Percentiles rank a stretch among this genome's conserved stretches.
Evolutionary conservation across 148 eudicot species (phyloP).

Genomic region (Vaccinium vitisidaea): DNA sequence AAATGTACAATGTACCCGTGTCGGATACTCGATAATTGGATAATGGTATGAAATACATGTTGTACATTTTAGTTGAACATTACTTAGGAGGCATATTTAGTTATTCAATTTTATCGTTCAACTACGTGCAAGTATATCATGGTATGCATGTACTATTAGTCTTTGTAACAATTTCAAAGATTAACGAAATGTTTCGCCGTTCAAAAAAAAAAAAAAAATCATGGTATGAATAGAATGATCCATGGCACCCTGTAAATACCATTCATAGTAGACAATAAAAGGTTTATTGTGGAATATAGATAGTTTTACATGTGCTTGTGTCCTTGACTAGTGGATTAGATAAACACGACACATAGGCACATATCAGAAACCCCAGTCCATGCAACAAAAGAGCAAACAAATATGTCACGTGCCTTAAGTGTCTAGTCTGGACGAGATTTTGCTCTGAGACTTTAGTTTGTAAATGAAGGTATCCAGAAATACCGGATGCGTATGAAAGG

Average conservation of each 20-base stretch:
- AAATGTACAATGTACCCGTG: not conserved
- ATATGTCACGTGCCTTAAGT: not conserved
- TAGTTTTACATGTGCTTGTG: not conserved
- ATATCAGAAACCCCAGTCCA: not conserved
- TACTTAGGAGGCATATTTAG: not conserved
- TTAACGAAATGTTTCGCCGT: too few species aligned
- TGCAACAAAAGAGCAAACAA: not conserved
- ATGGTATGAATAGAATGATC: not conserved
- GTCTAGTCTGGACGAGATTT: not conserved
- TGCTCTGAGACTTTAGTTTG: not conserved
- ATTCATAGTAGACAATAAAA: not conserved
- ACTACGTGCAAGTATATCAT: too few species aligned
- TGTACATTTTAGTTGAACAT: not conserved
- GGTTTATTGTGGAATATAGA: not conserved
- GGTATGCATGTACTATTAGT: too few species aligned
- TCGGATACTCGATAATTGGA: not conserved
- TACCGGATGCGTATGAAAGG: constrained; percentile 88
- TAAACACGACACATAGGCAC: not conserved
- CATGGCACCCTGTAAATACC: not conserved
- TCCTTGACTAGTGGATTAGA: not conserved
- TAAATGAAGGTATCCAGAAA: constrained; percentile 61
- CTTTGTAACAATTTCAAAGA: too few species aligned
- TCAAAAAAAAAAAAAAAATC: not conserved
- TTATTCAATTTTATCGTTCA: not conserved
- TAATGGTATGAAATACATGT: not conserved